phyloP scores from a whole-genome alignment of 805 yeast species.

The Kazachstania bromeliacearum region DNA sequence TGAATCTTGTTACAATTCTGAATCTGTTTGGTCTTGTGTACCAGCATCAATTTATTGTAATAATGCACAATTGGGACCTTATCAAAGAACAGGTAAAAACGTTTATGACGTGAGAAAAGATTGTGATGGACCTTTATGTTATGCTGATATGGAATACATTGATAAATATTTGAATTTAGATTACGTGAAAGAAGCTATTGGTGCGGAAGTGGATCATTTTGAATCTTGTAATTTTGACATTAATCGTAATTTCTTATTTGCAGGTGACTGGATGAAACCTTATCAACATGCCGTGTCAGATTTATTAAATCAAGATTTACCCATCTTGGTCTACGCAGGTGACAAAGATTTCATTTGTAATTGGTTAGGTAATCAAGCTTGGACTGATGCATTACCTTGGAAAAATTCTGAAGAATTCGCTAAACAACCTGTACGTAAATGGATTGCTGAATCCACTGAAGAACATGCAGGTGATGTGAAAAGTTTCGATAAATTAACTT shows the following conservation, averaged over 20 bases:
- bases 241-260: constrained; percentile 67
- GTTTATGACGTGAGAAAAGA: constrained; percentile 80
- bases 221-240: constrained; percentile 71
- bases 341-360: constrained; percentile 94
- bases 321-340: constrained; percentile 88
- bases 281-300: constrained; percentile 68
- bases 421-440: constrained; percentile 35
- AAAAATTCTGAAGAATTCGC: constrained; percentile 45
- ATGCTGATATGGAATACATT: constrained; percentile 65
- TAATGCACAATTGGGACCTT: constrained; percentile 72
- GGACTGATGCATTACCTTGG: constrained; percentile 74
- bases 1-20: constrained; percentile 65
- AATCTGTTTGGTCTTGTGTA: constrained; percentile 74
- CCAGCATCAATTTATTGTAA: constrained; percentile 90
- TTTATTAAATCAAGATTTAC: constrained; percentile 61
- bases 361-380: constrained; percentile 89
- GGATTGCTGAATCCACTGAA: constrained; percentile 37
- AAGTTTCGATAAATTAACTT: constrained; percentile 62
- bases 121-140: constrained; percentile 68
- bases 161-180: constrained; percentile 71
- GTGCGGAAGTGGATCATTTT: constrained; percentile 79
- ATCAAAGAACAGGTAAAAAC: constrained; percentile 76
- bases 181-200: constrained; percentile 70
- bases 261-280: constrained; percentile 91
- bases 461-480: constrained; percentile 59